Percentiles rank a stretch among this genome's conserved stretches.
These are phyloP conservation scores for Stromatinia cepivora DNA, from an alignment of 2,329 filamentous ascomycete genomes.

Conservation along the genomic window DNA sequence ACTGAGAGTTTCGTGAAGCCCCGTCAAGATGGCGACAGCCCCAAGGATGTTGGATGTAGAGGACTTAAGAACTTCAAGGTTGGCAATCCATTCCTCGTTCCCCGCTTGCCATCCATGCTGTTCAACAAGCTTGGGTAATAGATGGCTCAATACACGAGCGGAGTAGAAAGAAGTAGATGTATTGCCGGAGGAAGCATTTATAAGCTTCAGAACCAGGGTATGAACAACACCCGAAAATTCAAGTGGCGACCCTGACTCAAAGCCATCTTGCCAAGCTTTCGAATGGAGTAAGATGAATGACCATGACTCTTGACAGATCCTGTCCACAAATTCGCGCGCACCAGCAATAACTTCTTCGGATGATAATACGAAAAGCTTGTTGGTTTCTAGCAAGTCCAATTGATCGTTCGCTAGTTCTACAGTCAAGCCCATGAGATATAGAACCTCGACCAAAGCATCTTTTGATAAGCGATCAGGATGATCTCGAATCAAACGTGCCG, in stretches of 20 bases:
- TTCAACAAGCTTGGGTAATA: constrained; percentile 51
- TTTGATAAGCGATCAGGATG: constrained; percentile 45
- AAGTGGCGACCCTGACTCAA: background rate
- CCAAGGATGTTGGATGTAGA: constrained; percentile 50
- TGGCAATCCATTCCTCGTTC: constrained; percentile 51
- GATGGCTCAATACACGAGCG: constrained; percentile 51
- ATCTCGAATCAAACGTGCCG: constrained; percentile 55
- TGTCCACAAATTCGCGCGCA: constrained; percentile 8
- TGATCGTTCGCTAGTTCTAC: constrained; percentile 56
- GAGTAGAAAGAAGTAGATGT: constrained; percentile 53
- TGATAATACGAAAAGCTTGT: constrained; percentile 51
- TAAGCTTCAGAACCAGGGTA: constrained; percentile 48
- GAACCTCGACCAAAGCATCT: constrained; percentile 50
- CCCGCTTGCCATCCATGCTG: constrained; percentile 48
- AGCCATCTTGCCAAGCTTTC: constrained; percentile 46
- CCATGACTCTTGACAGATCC: constrained; percentile 21
- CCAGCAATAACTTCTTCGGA: constrained; percentile 41
- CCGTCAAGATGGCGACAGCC: constrained; percentile 52
- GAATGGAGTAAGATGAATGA: constrained; percentile 41
- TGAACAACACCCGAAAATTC: constrained; percentile 45
- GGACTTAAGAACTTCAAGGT: constrained; percentile 50
- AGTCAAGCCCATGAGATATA: constrained; percentile 54
- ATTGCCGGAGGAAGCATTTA: constrained; percentile 46
- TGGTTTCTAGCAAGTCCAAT: constrained; percentile 45
- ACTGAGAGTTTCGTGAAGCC: constrained; percentile 51